Conservation (phyloP, 2,329 filamentous ascomycete species). For the Ceratocystis papillata region DNA sequence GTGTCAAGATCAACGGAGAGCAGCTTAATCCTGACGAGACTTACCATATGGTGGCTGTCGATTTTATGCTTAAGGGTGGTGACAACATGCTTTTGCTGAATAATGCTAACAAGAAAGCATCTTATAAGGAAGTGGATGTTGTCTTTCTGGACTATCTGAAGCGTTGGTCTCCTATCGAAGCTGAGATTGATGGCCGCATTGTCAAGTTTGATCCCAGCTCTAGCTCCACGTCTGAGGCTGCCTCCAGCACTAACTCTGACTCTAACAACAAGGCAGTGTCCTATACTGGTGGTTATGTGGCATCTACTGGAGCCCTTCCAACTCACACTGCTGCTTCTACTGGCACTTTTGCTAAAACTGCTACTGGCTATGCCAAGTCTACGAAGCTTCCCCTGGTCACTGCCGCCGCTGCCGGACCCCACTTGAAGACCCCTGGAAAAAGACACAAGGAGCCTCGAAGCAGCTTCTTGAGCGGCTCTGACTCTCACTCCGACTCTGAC, state of each 20-base stretch:
- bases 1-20: conserved; percentile 41
- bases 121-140: conserved; percentile 44
- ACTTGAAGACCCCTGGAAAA: no score
- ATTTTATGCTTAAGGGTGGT: conserved; percentile 52
- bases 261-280: not conserved
- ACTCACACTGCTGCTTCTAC: not conserved
- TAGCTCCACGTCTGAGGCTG: not conserved
- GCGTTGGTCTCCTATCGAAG: conserved; percentile 39
- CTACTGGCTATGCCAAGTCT: not conserved
- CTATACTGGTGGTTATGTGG: not conserved
- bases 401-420: not conserved
- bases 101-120: conserved; percentile 29
- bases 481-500: not conserved
- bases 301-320: not conserved
- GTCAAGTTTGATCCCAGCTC: conserved; percentile 1
- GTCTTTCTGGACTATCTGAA: conserved; percentile 43
- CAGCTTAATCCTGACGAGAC: conserved; percentile 35
- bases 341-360: no score
- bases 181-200: conserved; percentile 41
- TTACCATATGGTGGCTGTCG: conserved; percentile 51
- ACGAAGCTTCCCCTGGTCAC: not conserved
- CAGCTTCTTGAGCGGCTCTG: not conserved
- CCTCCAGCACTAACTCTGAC: not conserved
- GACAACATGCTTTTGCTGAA: conserved; percentile 47
- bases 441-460: not conserved